These are phyloP conservation scores for Daucus carota DNA, from an alignment of 129 eudicot genomes.

Conservation along the genomic window DNA sequence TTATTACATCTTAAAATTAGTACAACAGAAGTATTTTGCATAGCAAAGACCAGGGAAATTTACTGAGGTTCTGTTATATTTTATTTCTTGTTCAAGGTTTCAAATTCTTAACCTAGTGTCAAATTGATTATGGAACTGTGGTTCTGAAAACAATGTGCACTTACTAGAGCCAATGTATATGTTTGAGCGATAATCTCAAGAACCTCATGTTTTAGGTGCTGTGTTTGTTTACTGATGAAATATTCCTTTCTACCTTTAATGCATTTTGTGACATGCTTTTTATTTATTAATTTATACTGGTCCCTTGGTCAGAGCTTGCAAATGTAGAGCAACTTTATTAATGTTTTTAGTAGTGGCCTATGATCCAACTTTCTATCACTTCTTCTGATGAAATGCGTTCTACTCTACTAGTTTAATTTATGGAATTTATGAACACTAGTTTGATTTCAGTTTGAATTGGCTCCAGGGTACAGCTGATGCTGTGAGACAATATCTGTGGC, in stretches of 20 bases:
- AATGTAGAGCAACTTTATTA: neutral
- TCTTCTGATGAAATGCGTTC: neutral
- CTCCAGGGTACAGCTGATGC: conserved; percentile 98
- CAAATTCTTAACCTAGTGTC: too few relatives aligned
- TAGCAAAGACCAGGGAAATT: neutral
- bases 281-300: too few relatives aligned
- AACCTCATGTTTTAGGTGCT: neutral
- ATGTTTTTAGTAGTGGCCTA: neutral
- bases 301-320: neutral
- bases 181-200: neutral
- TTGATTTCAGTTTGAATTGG: neutral
- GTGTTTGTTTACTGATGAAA: too few relatives aligned
- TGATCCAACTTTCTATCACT: neutral
- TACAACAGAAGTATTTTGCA: too few relatives aligned
- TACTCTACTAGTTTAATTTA: too few relatives aligned
- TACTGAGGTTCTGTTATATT: neutral
- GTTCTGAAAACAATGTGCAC: too few relatives aligned
- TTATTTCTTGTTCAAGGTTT: neutral
- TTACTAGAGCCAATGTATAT: neutral
- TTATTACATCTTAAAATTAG: neutral
- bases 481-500: conserved; percentile 94
- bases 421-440: neutral
- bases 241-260: neutral
- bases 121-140: too few relatives aligned
- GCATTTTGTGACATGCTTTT: neutral